Evolutionary conservation across 1,139 yeast genomes (phyloP).

Genomic region (Zygosaccharomyces pseudobailii): DNA sequence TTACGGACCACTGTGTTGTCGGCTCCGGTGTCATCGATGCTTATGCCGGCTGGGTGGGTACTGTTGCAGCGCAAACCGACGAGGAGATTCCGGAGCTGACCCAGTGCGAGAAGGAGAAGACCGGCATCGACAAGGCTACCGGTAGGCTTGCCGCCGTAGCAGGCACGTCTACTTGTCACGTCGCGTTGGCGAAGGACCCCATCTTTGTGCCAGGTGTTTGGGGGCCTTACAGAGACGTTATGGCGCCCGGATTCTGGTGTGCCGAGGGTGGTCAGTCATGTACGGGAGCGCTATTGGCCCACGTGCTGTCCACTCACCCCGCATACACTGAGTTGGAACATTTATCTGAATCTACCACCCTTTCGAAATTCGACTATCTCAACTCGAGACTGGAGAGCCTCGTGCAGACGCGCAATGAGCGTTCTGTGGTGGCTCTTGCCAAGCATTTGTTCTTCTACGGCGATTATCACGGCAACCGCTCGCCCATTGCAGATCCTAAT

Average conservation of each 20-base stretch:
- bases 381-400: conserved; percentile 69
- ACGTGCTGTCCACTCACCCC: conserved; percentile 86
- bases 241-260: conserved; percentile 85
- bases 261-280: conserved; percentile 99
- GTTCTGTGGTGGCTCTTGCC: conserved; percentile 77
- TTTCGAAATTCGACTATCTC: conserved; percentile 77
- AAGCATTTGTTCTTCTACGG: conserved; percentile 89
- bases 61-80: conserved; percentile 78
- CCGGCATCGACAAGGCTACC: conserved; percentile 54
- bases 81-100: conserved; percentile 43
- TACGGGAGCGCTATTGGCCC: conserved; percentile 90
- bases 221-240: conserved; percentile 96
- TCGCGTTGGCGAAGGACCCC: conserved; percentile 79
- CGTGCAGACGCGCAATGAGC: conserved; percentile 49
- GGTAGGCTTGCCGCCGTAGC: conserved; percentile 97
- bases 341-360: conserved; percentile 56
- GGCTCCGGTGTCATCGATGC: conserved; percentile 97
- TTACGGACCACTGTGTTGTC: conserved; percentile 73
- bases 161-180: conserved; percentile 96
- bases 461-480: conserved; percentile 93
- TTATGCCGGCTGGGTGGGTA: conserved; percentile 98
- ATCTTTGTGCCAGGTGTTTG: conserved; percentile 94
- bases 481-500: conserved; percentile 90
- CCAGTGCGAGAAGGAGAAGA: conserved; percentile 39
- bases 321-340: conserved; percentile 69